Evolutionary conservation across 305 asterid genomes (phyloP).

Genomic region (Solanum hybrid): DNA sequence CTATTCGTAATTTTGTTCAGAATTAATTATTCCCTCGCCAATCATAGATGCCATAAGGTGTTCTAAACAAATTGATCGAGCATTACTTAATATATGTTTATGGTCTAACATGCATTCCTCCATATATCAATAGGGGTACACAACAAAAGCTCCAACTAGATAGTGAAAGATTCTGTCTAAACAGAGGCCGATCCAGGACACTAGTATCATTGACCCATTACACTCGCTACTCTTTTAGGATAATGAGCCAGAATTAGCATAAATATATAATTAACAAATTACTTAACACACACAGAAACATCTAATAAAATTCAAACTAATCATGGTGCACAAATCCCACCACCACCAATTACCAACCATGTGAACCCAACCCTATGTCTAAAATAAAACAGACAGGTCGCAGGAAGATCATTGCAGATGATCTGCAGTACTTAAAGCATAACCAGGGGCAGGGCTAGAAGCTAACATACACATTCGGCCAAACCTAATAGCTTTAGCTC

Average conservation of each 20-base stretch:
- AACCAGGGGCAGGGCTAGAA: neutral
- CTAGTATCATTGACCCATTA: neutral
- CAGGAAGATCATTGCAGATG: neutral
- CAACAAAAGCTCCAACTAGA: neutral
- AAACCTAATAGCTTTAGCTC: neutral
- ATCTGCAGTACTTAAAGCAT: neutral
- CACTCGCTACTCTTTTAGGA: neutral
- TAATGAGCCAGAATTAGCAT: neutral
- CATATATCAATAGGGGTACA: neutral
- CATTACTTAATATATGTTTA: neutral
- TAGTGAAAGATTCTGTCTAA: neutral
- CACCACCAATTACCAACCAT: neutral
- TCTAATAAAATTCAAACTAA: neutral
- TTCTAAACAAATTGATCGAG: neutral
- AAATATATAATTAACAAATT: neutral
- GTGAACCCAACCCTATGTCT: neutral
- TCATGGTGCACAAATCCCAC: neutral
- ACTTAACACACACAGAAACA: neutral
- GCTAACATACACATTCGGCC: neutral
- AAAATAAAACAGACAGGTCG: neutral
- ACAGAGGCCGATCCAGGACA: neutral
- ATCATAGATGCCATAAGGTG: neutral
- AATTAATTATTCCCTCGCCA: neutral
- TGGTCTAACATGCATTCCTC: neutral
- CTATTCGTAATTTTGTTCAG: neutral